Evolutionary conservation across 495 filamentous ascomycete species (phyloP).

Genomic region (Penicillium egyptiacum): DNA sequence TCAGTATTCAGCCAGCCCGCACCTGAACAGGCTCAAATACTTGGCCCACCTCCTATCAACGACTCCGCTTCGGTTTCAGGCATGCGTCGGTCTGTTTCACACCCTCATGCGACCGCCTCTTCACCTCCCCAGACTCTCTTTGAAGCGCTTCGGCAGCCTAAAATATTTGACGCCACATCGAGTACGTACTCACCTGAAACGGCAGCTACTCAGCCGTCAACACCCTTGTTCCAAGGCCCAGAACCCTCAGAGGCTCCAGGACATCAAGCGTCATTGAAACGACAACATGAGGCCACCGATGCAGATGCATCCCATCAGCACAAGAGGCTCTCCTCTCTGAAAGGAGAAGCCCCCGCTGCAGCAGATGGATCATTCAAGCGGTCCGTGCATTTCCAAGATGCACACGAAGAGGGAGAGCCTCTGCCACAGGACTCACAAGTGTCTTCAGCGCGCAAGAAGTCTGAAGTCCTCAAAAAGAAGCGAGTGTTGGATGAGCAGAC

Average conservation of each 20-base stretch:
- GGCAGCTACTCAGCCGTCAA: background rate
- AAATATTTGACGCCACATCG: slow-evolving; percentile 14
- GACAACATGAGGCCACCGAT: background rate
- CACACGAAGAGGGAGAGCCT: background rate
- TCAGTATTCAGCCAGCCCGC: background rate
- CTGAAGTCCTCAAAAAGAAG: slow-evolving; percentile 16
- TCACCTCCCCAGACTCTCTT: slow-evolving; percentile 5
- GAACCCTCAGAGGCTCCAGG: background rate
- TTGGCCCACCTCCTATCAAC: background rate
- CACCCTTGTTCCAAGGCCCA: slow-evolving; percentile 2
- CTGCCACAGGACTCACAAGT: background rate
- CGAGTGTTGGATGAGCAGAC: slow-evolving; percentile 24
- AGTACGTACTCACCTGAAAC: slow-evolving; percentile 5
- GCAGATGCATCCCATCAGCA: background rate
- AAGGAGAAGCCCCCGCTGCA: background rate
- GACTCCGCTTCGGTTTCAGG: background rate
- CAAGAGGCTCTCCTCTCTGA: slow-evolving; percentile 11
- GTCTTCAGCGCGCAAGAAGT: background rate
- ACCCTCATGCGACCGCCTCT: background rate
- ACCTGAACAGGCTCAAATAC: background rate
- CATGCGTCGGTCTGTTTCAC: background rate
- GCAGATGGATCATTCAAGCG: background rate
- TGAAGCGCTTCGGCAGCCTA: slow-evolving; percentile 10
- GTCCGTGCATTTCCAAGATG: slow-evolving; percentile 8
- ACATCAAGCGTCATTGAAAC: background rate